Evolutionary conservation across 768 basidiomycete genomes (phyloP), one percentile per base, ranked within the genome.

Genomic region (Lyophyllum semitale): DNA sequence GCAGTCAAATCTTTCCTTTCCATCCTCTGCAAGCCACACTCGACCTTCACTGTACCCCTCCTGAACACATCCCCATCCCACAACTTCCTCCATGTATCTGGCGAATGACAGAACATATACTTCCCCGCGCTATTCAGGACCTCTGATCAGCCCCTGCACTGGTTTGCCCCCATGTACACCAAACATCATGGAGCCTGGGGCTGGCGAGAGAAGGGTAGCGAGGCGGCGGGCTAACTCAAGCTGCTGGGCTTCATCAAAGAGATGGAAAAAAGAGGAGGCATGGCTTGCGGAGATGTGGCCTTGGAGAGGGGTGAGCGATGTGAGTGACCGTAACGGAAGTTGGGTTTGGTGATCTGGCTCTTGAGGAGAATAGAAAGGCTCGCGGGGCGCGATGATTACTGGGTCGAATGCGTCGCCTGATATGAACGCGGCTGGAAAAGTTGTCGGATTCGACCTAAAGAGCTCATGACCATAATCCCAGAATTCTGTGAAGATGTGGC

Each of bases 381-480:
- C 57, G 0, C 55, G 58, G 3, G 68, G 66, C 11, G 59, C 58
- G 25, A 82, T 67, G 55, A 77, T 71, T 3, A 54, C 53, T 8
- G 73, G 63, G 55, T 83, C 71, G 37, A 84, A 73, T 0, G 64
- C 73, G 52, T 86, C 77, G 1, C 83, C 84, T 6, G 73, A 64
- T 20, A 85, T 45, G 61, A 86, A 85, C 0, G 69, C 63, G 1
- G 73, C 78, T 1, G 81, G 78, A 65, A 81, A 83, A 0, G 76
- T 70, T 43, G 73, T 65, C 0, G 74, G 73, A 0, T 68, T 78
- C 11, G 77, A 73, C 40, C 63, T 71, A 65, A 82, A 87, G 12
- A 86, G 68, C 37, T 75, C 67, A 54, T 85, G 82, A 1, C 84
- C 84, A 2, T 80, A 68, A 6, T 79, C 71, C 83, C 83, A 84